Conservation (phyloP, 2,329 filamentous ascomycete species). For the Madurella fahalii region DNA sequence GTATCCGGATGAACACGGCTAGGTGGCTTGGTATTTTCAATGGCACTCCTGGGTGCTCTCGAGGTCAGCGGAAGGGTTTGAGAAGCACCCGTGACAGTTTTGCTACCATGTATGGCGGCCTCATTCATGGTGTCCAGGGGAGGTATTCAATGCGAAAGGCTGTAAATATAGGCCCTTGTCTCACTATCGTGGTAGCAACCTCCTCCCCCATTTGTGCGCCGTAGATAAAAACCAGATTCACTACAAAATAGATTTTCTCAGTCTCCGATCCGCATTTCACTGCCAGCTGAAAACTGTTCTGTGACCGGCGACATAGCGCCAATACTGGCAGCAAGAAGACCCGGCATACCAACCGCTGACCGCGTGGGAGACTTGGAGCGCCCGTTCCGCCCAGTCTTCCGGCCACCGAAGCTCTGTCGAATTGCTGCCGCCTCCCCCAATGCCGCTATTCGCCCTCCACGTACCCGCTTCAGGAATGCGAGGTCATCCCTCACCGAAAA, state of each 20-base stretch:
- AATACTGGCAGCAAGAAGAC: constrained; percentile 10
- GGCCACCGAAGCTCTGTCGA: background rate
- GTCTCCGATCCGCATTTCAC: background rate
- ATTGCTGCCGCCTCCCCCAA: constrained; percentile 1
- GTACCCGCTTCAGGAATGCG: constrained; percentile 10
- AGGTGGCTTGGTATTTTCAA: too few species aligned
- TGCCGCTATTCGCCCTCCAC: constrained; percentile 6
- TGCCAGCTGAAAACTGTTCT: background rate
- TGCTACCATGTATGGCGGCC: too few species aligned
- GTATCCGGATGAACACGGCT: too few species aligned
- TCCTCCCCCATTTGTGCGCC: too few species aligned
- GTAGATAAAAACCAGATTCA: too few species aligned
- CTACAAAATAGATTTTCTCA: background rate
- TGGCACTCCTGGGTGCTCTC: too few species aligned
- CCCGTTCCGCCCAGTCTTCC: background rate
- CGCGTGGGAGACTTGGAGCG: background rate
- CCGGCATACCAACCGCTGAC: constrained; percentile 11
- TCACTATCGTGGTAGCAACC: too few species aligned
- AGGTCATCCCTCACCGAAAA: constrained; percentile 7
- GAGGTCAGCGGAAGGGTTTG: too few species aligned
- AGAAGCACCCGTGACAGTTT: too few species aligned
- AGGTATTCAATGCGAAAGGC: too few species aligned
- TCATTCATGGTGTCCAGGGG: too few species aligned
- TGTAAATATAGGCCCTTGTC: too few species aligned
- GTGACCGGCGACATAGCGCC: constrained; percentile 5